phyloP scores from a whole-genome alignment of 2,329 filamentous ascomycete genomes.

The Stagonosporopsis cucurbitacearum region DNA sequence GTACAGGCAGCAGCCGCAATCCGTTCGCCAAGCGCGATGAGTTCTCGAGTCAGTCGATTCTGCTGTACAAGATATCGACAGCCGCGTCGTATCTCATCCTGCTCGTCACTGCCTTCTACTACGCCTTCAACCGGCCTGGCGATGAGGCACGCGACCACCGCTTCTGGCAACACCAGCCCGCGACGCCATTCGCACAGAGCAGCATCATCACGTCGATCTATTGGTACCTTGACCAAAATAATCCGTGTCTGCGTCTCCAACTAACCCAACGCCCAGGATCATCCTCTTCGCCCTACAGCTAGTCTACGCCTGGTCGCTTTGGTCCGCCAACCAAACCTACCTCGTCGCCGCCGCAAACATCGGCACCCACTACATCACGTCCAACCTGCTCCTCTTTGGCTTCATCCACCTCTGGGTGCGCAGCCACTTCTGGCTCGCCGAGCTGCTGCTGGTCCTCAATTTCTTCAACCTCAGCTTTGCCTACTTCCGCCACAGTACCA shows the following conservation, averaged over 20 bases:
- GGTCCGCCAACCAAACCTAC: conserved; percentile 67
- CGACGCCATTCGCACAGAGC: conserved; percentile 79
- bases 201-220: conserved; percentile 70
- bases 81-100: conserved; percentile 77
- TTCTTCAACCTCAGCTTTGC: conserved; percentile 79
- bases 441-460: conserved; percentile 79
- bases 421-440: conserved; percentile 75
- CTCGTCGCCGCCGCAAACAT: conserved; percentile 76
- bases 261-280: conserved; percentile 59
- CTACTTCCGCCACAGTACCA: conserved; percentile 79
- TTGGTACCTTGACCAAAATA: conserved; percentile 62
- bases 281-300: conserved; percentile 77
- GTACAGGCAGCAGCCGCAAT: conserved; percentile 61
- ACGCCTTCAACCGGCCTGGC: conserved; percentile 68
- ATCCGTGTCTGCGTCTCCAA: background rate
- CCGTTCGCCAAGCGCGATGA: conserved; percentile 76
- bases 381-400: conserved; percentile 82
- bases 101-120: conserved; percentile 75
- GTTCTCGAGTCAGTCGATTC: conserved; percentile 66
- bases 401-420: conserved; percentile 86
- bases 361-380: conserved; percentile 82
- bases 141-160: conserved; percentile 62
- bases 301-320: conserved; percentile 78
- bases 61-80: conserved; percentile 78
- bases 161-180: conserved; percentile 78